Conservation (phyloP, 257 asterid species). For the Nicotiana tomentosiformis region DNA sequence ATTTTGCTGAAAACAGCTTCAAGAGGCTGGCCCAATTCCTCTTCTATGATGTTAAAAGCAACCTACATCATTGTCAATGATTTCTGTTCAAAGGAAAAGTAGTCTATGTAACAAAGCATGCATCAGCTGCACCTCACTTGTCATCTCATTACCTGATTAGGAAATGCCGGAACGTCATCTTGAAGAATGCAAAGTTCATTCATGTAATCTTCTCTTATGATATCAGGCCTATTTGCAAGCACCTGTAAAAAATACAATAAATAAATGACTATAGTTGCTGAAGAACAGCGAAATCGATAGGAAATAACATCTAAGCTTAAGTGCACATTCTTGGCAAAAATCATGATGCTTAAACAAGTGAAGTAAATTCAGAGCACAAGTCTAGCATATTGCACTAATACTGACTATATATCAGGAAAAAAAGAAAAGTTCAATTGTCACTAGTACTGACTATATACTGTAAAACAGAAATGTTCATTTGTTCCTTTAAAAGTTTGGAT, state of each 20-base stretch:
- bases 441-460: neutral
- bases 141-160: constrained; percentile 67
- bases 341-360: neutral
- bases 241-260: constrained; percentile 41
- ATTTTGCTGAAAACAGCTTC: constrained; percentile 95
- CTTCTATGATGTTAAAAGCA: constrained; percentile 95
- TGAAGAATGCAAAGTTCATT: constrained; percentile 98
- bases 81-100: constrained; percentile 29
- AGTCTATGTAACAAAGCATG: constrained; percentile 18
- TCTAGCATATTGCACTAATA: neutral
- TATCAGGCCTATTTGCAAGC: constrained; percentile 98
- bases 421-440: neutral
- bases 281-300: neutral
- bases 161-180: constrained; percentile 98
- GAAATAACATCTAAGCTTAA: neutral
- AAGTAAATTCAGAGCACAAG: constrained; percentile 1
- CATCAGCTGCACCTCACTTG: constrained; percentile 21
- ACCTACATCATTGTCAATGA: constrained; percentile 75
- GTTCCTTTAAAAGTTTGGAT: neutral
- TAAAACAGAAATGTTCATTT: neutral
- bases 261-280: neutral
- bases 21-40: constrained; percentile 95
- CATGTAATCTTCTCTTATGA: constrained; percentile 98
- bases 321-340: neutral
- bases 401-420: neutral